These are phyloP conservation scores for Akanthomyces lecanii DNA, from an alignment of 2,329 filamentous ascomycete species.

Conservation along the genomic window DNA sequence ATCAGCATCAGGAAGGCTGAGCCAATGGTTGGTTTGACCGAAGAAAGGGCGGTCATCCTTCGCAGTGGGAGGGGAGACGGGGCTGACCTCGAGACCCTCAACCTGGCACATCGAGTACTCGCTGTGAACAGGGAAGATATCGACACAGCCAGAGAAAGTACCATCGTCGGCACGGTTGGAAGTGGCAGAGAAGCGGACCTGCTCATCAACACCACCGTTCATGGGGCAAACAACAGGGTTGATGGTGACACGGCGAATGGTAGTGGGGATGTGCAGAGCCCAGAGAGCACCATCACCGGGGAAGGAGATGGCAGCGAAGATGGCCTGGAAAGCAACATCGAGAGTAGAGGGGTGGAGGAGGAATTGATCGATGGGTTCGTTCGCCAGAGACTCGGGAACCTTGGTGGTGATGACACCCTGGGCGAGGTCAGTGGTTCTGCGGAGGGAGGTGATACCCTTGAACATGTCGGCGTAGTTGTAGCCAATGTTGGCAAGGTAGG, in stretches of 20 bases:
- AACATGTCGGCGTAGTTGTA: constrained; percentile 24
- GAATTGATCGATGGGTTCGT: constrained; percentile 14
- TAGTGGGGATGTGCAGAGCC: constrained; percentile 29
- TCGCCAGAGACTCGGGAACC: constrained; percentile 14
- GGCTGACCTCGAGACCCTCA: constrained; percentile 16
- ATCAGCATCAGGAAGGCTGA: constrained; percentile 14
- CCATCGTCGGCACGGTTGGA: constrained; percentile 14
- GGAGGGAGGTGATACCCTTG: constrained; percentile 19
- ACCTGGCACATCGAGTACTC: constrained; percentile 13
- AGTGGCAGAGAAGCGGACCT: constrained; percentile 14
- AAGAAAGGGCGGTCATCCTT: constrained; percentile 16
- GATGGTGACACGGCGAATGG: constrained; percentile 22
- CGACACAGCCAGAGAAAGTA: constrained; percentile 15
- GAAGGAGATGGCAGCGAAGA: constrained; percentile 29
- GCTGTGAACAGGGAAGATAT: constrained; percentile 14
- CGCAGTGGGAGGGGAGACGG: constrained; percentile 14
- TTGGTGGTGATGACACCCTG: constrained; percentile 19
- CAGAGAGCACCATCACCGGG: constrained; percentile 32
- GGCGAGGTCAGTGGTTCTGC: constrained; percentile 15
- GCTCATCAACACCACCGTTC: constrained; percentile 13
- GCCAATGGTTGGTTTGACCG: constrained; percentile 15
- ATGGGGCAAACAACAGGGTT: constrained; percentile 16
- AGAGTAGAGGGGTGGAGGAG: constrained; percentile 33
- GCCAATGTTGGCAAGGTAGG: constrained; percentile 20
- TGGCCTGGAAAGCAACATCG: constrained; percentile 33